Evolutionary conservation across 805 yeast species (phyloP), one percentile per base, ranked within the genome.

Genomic region (Cyberlindnera misumaiensis): DNA sequence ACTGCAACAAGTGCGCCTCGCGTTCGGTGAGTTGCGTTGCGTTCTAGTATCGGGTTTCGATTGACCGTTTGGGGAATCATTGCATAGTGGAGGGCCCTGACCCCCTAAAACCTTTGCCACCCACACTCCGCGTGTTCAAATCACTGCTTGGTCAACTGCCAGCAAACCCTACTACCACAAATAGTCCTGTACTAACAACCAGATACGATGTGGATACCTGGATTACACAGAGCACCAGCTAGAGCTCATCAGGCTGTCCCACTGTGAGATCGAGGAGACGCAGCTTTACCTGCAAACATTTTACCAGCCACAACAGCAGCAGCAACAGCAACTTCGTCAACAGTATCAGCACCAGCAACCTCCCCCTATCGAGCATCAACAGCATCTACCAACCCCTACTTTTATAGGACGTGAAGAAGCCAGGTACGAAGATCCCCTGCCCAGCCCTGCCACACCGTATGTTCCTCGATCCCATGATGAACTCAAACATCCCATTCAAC

Each of bases 1-100:
- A 60, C 28, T 78, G 85, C 50, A 53, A 53, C 35, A 74, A 74
- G 46, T 78, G 85, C 50, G 42, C 32, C 4, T 18, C 45, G 8
- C 41, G 51, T 34, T 26, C 39, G 3, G 47, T 62, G 18, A 39
- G 51, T 40, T 14, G 11, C 11, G 8, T 29, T 12, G 16, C n/a
- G 13, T 17, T 5, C 8, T 20, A 8, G 8, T 20, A 6, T 20
- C 24, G 8, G 24, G 24, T 20, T 5, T 8, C 24, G 24, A 5
- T 20, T 20, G 24, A 20, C 8, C 8, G 24, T 5, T 20, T 8
- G 8, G 8, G 24, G 24, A 5, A 8, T 20, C 8, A 20, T 5
- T 20, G 24, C 8, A n/a, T n/a, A n/a, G n/a, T n/a, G n/a, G n/a
- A n/a, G n/a, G n/a, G n/a, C n/a, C n/a, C n/a, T n/a, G n/a, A n/a